Conservation (phyloP, 257 asterid species). For the Thymus mandschuricus region DNA sequence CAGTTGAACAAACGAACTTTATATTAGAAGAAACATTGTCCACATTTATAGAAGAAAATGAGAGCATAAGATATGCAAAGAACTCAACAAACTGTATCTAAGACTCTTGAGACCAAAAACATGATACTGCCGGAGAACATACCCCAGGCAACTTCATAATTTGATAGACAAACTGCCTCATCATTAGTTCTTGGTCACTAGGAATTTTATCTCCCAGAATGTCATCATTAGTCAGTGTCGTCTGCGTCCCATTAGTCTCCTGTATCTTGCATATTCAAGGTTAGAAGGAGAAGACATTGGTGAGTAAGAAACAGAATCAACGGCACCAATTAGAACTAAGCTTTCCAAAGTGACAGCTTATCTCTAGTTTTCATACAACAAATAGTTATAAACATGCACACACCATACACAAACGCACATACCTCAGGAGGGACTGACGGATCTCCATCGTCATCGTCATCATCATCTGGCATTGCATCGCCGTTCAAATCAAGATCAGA, state of each 20-base stretch:
- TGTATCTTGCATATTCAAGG: conserved; percentile 39
- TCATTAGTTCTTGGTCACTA: conserved; percentile 62
- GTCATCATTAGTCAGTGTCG: conserved; percentile 81
- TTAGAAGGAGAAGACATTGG: background rate
- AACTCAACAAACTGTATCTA: background rate
- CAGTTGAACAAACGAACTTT: conserved; percentile 30
- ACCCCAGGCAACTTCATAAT: conserved; percentile 81
- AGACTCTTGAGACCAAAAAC: conserved; percentile 18
- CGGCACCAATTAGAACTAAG: background rate
- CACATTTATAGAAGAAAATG: background rate
- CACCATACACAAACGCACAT: conserved; percentile 27
- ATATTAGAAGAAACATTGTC: conserved; percentile 28
- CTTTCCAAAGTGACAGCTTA: conserved; percentile 4
- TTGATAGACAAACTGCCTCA: conserved; percentile 84
- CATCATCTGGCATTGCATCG: conserved; percentile 92
- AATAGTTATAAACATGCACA: background rate
- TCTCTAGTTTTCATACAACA: conserved; percentile 11
- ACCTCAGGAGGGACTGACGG: conserved; percentile 62
- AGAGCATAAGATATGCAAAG: background rate
- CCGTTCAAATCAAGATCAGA: conserved; percentile 96
- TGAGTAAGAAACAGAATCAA: background rate
- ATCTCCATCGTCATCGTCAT: conserved; percentile 75
- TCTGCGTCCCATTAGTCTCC: conserved; percentile 69
- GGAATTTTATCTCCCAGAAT: conserved; percentile 88
- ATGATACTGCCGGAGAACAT: conserved; percentile 30